These are phyloP conservation scores for Pinus albicaulis DNA, from an alignment of 75 land plant genomes.

Conservation along the genomic window DNA sequence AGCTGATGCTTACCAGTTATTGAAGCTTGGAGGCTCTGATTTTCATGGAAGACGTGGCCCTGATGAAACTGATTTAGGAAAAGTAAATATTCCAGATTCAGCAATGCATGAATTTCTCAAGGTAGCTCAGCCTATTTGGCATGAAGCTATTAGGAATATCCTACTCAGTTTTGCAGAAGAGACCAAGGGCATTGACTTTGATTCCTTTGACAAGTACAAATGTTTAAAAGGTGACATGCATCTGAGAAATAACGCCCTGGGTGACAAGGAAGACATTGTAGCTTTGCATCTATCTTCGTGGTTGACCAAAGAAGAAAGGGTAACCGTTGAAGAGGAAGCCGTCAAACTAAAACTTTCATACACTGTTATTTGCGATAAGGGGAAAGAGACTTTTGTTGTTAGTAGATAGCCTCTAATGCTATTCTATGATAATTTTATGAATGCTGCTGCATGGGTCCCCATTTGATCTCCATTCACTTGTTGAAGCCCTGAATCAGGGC, in stretches of 20 bases:
- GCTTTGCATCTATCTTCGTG: constrained; percentile 39
- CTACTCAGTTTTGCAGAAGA: constrained; percentile 49
- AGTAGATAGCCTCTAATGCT: background rate
- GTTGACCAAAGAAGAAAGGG: constrained; percentile 59
- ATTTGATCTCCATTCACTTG: background rate
- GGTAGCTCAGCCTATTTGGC: constrained; percentile 82
- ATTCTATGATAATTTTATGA: background rate
- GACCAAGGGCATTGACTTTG: constrained; percentile 15
- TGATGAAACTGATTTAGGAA: constrained; percentile 75
- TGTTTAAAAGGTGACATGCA: constrained; percentile 23
- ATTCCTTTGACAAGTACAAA: constrained; percentile 8
- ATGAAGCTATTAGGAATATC: constrained; percentile 48
- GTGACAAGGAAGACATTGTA: constrained; percentile 27
- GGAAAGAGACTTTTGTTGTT: background rate
- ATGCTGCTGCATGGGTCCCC: background rate
- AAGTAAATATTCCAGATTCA: constrained; percentile 52
- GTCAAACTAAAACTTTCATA: constrained; percentile 41
- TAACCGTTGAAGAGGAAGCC: constrained; percentile 37
- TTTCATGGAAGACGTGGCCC: constrained; percentile 78
- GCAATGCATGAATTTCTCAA: constrained; percentile 61
- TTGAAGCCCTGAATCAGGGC: background rate
- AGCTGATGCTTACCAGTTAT: constrained; percentile 63
- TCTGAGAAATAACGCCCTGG: constrained; percentile 11
- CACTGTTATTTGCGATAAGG: constrained; percentile 15
- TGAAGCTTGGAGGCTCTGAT: constrained; percentile 97